Conservation (phyloP, 1,139 yeast genomes). For the Chernovozyma sophiae-reginae region DNA sequence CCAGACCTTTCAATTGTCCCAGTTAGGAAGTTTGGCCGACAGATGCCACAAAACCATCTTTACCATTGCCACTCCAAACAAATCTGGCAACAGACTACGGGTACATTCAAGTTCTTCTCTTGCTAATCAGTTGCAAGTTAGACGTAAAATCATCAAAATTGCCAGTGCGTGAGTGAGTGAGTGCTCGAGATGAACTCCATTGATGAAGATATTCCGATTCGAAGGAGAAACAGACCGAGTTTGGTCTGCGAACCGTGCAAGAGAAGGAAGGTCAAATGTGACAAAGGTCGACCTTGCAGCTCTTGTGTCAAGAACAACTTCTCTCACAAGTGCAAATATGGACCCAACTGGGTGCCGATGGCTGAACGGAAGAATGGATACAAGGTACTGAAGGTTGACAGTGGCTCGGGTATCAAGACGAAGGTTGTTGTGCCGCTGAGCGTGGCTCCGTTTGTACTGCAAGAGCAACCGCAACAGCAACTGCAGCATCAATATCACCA, state of each 20-base stretch:
- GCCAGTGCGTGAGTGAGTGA: too few relatives aligned
- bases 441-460: neutral
- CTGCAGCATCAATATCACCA: too few relatives aligned
- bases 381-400: neutral
- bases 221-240: slow-evolving; percentile 6
- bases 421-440: neutral
- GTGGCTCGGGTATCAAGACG: neutral
- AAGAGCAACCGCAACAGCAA: too few relatives aligned
- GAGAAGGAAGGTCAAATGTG: slow-evolving; percentile 20
- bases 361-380: neutral
- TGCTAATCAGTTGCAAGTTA: too few relatives aligned
- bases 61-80: neutral
- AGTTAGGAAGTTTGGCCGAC: neutral
- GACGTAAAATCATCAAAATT: too few relatives aligned
- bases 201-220: slow-evolving; percentile 1
- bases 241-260: slow-evolving; percentile 16
- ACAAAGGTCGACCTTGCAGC: slow-evolving; percentile 8
- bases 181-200: neutral
- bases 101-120: too few relatives aligned
- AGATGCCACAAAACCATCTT: neutral
- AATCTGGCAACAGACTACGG: too few relatives aligned
- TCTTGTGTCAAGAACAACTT: slow-evolving; percentile 15
- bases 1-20: neutral
- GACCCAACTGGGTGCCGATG: neutral
- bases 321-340: slow-evolving; percentile 5